Percentiles rank a stretch among this genome's conserved stretches.
phyloP scores from a whole-genome alignment of 2,329 filamentous ascomycete species.

The Epichloe baconii region DNA sequence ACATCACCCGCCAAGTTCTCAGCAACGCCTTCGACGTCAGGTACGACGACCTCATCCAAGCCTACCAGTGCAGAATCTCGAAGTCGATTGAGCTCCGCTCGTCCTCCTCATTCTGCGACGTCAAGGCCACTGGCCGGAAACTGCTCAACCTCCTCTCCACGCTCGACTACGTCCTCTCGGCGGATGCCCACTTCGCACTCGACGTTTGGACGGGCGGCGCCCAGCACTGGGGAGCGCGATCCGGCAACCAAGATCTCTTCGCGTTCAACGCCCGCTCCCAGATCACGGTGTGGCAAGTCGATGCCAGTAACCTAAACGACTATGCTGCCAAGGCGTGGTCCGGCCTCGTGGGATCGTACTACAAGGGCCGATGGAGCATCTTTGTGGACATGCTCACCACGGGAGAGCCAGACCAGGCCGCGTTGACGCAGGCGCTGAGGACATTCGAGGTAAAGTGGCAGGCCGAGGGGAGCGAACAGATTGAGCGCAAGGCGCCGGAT shows the following conservation, averaged over 20 bases:
- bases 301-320: constrained; percentile 25
- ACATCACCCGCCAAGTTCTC: constrained; percentile 34
- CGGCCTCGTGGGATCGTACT: constrained; percentile 32
- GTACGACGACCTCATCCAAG: constrained; percentile 23
- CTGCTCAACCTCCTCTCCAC: constrained; percentile 21
- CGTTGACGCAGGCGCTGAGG: not conserved
- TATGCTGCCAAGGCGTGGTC: constrained; percentile 37
- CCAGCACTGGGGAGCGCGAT: constrained; percentile 12
- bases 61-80: constrained; percentile 14
- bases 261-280: constrained; percentile 36
- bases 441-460: constrained; percentile 4
- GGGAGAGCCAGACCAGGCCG: not conserved
- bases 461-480: not conserved
- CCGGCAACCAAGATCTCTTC: constrained; percentile 19
- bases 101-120: constrained; percentile 4
- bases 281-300: constrained; percentile 33
- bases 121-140: constrained; percentile 12
- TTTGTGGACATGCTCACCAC: constrained; percentile 27
- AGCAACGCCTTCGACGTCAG: constrained; percentile 30
- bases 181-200: constrained; percentile 29
- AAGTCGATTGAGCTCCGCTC: constrained; percentile 10
- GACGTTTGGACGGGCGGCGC: constrained; percentile 28
- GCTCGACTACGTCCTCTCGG: constrained; percentile 28
- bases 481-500: not conserved
- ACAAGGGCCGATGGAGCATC: constrained; percentile 30